A percentile compares a stretch with the other conserved stretches of the same genome.
Evolutionary conservation across 768 basidiomycete genomes (phyloP).

Genomic region (Podaxis sp.): DNA sequence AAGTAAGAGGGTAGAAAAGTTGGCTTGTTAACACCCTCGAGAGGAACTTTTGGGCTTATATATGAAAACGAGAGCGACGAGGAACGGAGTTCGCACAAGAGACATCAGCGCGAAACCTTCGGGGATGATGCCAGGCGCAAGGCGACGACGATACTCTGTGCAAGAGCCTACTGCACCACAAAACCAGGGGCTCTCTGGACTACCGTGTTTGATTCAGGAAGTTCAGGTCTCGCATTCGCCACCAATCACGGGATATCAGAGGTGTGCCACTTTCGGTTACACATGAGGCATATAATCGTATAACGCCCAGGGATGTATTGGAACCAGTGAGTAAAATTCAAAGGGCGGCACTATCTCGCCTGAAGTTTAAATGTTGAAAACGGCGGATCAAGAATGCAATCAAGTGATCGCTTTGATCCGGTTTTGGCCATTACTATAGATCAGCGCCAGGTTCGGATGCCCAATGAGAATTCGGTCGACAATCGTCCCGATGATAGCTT

Average conservation of each 20-base stretch:
- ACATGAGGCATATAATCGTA: background rate
- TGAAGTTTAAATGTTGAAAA: background rate
- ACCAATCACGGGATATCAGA: background rate
- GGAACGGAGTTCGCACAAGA: no score
- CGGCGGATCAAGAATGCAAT: background rate
- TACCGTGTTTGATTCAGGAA: background rate
- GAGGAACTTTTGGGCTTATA: background rate
- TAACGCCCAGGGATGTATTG: background rate
- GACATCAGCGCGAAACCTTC: no score
- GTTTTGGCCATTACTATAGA: background rate
- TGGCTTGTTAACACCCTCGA: background rate
- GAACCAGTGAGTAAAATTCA: no score
- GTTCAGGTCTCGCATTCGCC: background rate
- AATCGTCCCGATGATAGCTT: background rate
- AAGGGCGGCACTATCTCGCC: background rate
- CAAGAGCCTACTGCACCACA: background rate
- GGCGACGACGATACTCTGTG: background rate
- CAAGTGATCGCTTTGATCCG: conserved; percentile 2
- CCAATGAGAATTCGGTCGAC: background rate
- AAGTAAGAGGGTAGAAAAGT: background rate
- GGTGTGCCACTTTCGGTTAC: background rate
- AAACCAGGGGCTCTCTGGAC: background rate
- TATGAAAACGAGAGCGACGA: background rate
- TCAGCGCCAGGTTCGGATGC: background rate
- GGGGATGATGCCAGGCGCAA: no score